Evolutionary conservation across 345 rosid genomes (phyloP).

Genomic region (Punica granatum): DNA sequence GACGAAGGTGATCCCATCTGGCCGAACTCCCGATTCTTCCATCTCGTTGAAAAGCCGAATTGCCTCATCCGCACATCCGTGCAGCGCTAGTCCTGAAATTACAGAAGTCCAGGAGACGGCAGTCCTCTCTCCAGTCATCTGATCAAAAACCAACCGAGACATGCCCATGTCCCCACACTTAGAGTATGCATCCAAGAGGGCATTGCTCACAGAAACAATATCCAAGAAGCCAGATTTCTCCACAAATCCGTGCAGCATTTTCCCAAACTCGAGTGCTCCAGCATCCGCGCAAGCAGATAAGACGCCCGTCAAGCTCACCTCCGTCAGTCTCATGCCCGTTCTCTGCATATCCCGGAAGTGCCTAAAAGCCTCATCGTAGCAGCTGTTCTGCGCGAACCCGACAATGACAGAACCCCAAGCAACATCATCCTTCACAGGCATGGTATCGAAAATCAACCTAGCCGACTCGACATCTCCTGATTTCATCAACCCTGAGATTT

Average conservation of each 20-base stretch:
- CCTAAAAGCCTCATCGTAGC: slow-evolving; percentile 24
- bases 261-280: slow-evolving; percentile 12
- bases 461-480: slow-evolving; percentile 11
- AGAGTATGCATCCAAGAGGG: slow-evolving; percentile 18
- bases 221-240: slow-evolving; percentile 11
- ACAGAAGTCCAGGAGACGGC: slow-evolving; percentile 36
- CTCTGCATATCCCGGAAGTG: slow-evolving; percentile 14
- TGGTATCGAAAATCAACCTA: background rate
- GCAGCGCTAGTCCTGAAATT: slow-evolving; percentile 41
- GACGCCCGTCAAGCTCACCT: slow-evolving; percentile 19
- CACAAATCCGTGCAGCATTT: slow-evolving; percentile 5
- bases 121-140: slow-evolving; percentile 12
- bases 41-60: slow-evolving; percentile 28
- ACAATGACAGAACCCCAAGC: slow-evolving; percentile 17
- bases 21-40: slow-evolving; percentile 27
- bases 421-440: slow-evolving; percentile 12
- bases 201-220: slow-evolving; percentile 9
- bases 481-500: slow-evolving; percentile 16
- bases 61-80: slow-evolving; percentile 36
- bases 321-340: slow-evolving; percentile 6
- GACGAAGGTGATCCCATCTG: slow-evolving; percentile 32
- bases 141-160: slow-evolving; percentile 33
- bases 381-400: slow-evolving; percentile 14
- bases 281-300: slow-evolving; percentile 18
- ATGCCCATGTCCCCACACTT: slow-evolving; percentile 25